Base-by-base conservation (phyloP, 2,329 filamentous ascomycete species). In the Periconia macrospinosa region DNA sequence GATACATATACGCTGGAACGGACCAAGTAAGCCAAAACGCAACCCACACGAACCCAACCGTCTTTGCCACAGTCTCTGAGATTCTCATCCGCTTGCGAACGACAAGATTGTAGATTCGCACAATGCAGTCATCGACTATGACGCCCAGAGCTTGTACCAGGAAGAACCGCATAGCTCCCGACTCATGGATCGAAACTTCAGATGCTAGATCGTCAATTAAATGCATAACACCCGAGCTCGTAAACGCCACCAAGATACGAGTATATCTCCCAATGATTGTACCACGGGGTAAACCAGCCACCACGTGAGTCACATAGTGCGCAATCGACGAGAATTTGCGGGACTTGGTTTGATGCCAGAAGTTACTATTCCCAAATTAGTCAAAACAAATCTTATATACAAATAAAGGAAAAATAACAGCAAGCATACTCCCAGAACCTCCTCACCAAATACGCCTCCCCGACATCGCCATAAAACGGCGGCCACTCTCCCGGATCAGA, bases 271-370 rank as follows among this genome's bases (percentile, higher is more conserved):
- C 53, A 2, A 50, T n/a, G 3, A 40, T 30, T n/a, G 50, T 50
- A 18, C 54, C 54, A 37, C 52, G 50, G 5, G 41, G 49, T 5
- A 59, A 18, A 2, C 23, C 20, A 6, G 52, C 11, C 20, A 47
- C 2, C n/a, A 45, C 19, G 23, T 56, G 56, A 41, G 50, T 48
- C 1, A 30, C 33, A 20, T 45, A 56, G 27, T 56, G 48, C 2
- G 54, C 27, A 13, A 56, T 56, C 19, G 50, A 52, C 6, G 54
- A 47, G 50, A 59, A 50, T 30, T 54, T 54, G 15, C 48, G 40
- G 2, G 47, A 33, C 35, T 56, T 54, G 11, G 46, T 56, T 41
- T 59, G 54, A 37, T 59, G 56, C 56, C 53, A 59, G 43, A 54
- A 56, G 1, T 50, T 44, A 41, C 53, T 27, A 27, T 27, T n/a